Evolutionary conservation across 75 land plant genomes (phyloP), one percentile per base, ranked within the genome.

Genomic region (Picea glauca): DNA sequence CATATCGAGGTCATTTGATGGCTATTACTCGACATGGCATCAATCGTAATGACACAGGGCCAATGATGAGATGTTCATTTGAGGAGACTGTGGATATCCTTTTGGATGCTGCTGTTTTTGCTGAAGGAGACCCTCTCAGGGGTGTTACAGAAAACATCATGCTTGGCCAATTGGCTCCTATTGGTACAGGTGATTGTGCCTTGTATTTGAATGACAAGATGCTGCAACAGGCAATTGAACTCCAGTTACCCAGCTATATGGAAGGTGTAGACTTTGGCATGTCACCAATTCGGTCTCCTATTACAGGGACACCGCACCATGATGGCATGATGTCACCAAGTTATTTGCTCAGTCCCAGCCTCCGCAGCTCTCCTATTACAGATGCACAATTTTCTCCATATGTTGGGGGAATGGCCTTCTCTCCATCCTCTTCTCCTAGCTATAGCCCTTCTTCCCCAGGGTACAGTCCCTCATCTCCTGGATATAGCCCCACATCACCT

Each of bases 101-200:
- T 50, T 88, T 98, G 32, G 99, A 98, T 85, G 99, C 99, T 80
- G 99, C 99, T 59, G 92, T 90, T 1, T 98, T 80, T 85, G 96
- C 99, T 65, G 98, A 98, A 86, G 77, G 89, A n/a, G 99, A 98
- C 78, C 82, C 89, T 78, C 91, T 98, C 63, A 84, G 91, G 75
- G 99, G 99, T 70, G 99, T 98, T 14, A 95, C 98, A 26, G 99
- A 98, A 72, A 98, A 98, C 77, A 98, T 98, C 13, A 98, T 98
- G 94, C 87, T 98, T 26, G 99, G 98, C 6, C 98, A 98, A 85
- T 86, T 98, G 76, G 99, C 99, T 35, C 99, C 99, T 3, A 93
- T 98, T 82, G 99, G 98, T 57, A 98, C 99, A 17, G 99, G 33
- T 93, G 81, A 58, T 90, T 87, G 76, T 86, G 84, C 12, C 54